Conservation (phyloP, 495 filamentous ascomycete species). For the Lepraria neglecta region DNA sequence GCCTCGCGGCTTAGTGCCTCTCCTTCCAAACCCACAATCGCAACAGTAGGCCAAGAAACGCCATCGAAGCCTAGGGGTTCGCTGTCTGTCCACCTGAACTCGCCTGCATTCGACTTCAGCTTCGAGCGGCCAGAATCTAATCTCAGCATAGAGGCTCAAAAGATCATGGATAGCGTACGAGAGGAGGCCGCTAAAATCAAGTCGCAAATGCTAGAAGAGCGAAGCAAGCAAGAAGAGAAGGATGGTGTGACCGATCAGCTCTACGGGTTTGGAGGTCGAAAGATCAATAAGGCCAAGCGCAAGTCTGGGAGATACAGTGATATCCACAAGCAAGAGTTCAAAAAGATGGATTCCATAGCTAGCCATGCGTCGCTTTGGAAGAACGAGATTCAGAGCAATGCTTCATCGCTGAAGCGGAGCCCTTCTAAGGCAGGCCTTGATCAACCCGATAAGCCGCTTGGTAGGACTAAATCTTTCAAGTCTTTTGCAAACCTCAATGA, state of each 20-base stretch:
- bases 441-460: conserved; percentile 9
- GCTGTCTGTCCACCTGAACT: conserved; percentile 36
- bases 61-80: conserved; percentile 42
- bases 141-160: conserved; percentile 66
- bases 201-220: conserved; percentile 52
- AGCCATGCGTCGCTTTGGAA: conserved; percentile 76
- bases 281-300: conserved; percentile 71
- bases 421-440: conserved; percentile 22
- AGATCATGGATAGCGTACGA: conserved; percentile 70
- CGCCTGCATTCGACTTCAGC: conserved; percentile 69
- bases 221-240: conserved; percentile 39
- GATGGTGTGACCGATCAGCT: conserved; percentile 34
- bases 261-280: conserved; percentile 47
- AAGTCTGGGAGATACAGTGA: conserved; percentile 72
- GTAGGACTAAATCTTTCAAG: conserved; percentile 33
- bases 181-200: conserved; percentile 64
- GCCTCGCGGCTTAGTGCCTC: conserved; percentile 14
- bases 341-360: conserved; percentile 94
- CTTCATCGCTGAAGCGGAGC: conserved; percentile 49
- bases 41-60: conserved; percentile 2
- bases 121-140: conserved; percentile 53
- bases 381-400: conserved; percentile 50
- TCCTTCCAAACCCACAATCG: background rate
- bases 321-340: conserved; percentile 78
- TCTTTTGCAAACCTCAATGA: conserved; percentile 22